Evolutionary conservation across 2,329 filamentous ascomycete species (phyloP), one percentile per base, ranked within the genome.

Genomic region (Scleromitrula shiraiana): DNA sequence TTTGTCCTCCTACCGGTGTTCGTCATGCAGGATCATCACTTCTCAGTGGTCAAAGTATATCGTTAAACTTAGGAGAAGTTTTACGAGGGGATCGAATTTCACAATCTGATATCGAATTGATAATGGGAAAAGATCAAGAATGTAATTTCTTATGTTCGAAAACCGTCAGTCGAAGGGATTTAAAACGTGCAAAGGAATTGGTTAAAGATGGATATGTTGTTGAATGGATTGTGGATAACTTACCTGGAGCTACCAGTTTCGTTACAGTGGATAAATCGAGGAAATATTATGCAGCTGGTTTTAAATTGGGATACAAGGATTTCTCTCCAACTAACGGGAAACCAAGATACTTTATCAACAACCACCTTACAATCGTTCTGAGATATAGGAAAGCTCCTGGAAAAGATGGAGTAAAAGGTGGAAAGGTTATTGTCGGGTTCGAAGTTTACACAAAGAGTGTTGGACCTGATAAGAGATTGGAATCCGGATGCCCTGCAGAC

Each of bases 161-260:
- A 42, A 74, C 83, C 46, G 71, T 93, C 14, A 76, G 77, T 53
- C 74, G 78, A 32, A 71, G 73, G 38, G 83, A 82, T 39, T 66
- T 94, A 50, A 74, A 76, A 57, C 77, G 80, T 62, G 84, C 85
- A 4, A 78, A 77, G 57, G 73, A 89, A 53, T 69, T 95, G 60
- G 82, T 95, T 32, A 77, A 76, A 52, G 78, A 89, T 45, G 86
- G 85, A 29, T 94, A 93, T 64, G 81, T 93, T n/a, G 82, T 83
- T 2, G 88, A 95, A 66, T 95, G 88, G 89, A 94, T 95, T 56
- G 85, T 93, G 54, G 88, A 95, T 66, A 95, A 95, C 60, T 73
- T 95, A 8, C 88, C 89, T 1, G 88, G 88, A 6, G 88, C 88
- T 29, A 94, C 88, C 7, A 90, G 83, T 64, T 94, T 94, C 62